Conservation (phyloP, 78 protist species). For the Anaeramoeba flamelloides region DNA sequence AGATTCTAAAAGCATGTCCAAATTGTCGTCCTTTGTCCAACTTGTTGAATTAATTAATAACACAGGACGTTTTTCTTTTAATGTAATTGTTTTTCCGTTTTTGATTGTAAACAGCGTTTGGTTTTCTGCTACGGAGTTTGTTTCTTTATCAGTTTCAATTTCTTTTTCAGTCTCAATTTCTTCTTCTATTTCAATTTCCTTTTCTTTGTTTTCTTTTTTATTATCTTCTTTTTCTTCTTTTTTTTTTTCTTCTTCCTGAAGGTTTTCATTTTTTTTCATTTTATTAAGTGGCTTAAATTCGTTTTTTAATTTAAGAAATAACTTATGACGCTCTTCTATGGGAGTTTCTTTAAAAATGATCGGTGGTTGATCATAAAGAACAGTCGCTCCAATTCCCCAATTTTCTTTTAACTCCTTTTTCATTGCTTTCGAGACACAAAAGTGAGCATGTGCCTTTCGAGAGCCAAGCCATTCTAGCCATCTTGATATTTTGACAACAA, state of each 20-base stretch:
- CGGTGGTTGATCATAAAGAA: conserved; percentile 2
- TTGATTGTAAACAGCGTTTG: too few relatives aligned
- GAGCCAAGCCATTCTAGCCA: conserved; percentile 6
- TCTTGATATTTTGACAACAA: not conserved
- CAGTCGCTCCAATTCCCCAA: conserved; percentile 11
- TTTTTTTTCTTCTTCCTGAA: not conserved
- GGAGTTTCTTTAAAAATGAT: not conserved
- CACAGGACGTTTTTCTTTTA: not conserved
- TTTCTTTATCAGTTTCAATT: too few relatives aligned
- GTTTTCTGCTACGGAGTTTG: too few relatives aligned
- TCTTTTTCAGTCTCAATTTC: too few relatives aligned
- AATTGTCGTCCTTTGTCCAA: not conserved
- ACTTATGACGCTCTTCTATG: not conserved
- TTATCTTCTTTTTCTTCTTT: not conserved
- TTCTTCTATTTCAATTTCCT: too few relatives aligned
- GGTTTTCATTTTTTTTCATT: not conserved
- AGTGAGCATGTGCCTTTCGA: not conserved
- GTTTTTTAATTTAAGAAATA: not conserved
- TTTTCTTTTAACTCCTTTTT: not conserved
- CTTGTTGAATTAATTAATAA: not conserved
- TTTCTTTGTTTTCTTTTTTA: not conserved
- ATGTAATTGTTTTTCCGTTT: too few relatives aligned
- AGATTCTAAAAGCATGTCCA: not conserved
- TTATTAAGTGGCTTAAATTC: not conserved
- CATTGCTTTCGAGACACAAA: conserved; percentile 27